Percentiles rank a stretch among this genome's conserved stretches.
Evolutionary conservation across 805 yeast genomes (phyloP).

Genomic region (Candida awuae): DNA sequence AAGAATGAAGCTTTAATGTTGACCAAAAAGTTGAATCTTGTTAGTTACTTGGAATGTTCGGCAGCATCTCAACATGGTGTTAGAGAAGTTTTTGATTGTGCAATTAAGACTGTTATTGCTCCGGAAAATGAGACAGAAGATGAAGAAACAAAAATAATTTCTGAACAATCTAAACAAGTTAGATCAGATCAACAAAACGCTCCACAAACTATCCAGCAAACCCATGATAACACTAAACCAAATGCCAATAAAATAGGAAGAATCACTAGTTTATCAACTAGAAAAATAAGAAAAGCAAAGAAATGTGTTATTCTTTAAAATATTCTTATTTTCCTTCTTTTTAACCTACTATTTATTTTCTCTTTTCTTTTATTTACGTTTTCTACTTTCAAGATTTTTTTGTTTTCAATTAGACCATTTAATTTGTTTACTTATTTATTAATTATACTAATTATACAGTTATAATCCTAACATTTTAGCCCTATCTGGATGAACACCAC

Average conservation of each 20-base stretch:
- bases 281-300: slow-evolving; percentile 35
- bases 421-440: neutral
- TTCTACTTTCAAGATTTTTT: slow-evolving; percentile 6
- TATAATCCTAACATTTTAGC: slow-evolving; percentile 35
- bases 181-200: neutral
- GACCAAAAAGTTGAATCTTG: slow-evolving; percentile 65
- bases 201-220: neutral
- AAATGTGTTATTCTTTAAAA: slow-evolving; percentile 40
- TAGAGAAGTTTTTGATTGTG: slow-evolving; percentile 74
- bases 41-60: slow-evolving; percentile 77
- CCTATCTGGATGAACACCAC: slow-evolving; percentile 59
- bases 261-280: slow-evolving; percentile 10
- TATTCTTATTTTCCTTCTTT: neutral
- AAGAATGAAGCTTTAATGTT: slow-evolving; percentile 53
- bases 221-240: neutral
- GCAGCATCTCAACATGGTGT: slow-evolving; percentile 87
- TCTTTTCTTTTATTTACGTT: slow-evolving; percentile 1
- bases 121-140: slow-evolving; percentile 41
- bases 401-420: slow-evolving; percentile 14
- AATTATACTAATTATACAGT: neutral
- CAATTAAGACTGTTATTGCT: slow-evolving; percentile 60
- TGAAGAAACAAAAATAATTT: slow-evolving; percentile 3
- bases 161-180: slow-evolving; percentile 1
- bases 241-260: slow-evolving; percentile 3
- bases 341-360: slow-evolving; percentile 3